A percentile compares a stretch with the other conserved stretches of the same genome.
Conservation (phyloP, 2,329 filamentous ascomycete species). For the Verticillium dahliae region DNA sequence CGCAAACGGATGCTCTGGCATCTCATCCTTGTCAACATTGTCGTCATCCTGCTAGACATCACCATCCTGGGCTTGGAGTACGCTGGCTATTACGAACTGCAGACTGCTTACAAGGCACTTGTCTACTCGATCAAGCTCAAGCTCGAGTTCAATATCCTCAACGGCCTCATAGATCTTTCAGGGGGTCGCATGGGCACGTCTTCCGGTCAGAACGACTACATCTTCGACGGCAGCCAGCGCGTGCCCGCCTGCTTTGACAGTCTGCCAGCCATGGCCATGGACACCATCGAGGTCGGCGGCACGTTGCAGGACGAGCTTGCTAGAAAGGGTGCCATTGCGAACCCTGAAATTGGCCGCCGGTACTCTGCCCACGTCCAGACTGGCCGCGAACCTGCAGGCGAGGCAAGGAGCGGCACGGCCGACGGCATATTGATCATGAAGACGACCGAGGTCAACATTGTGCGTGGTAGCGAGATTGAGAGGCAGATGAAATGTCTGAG, state of each 20-base stretch:
- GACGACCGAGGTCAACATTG: neutral
- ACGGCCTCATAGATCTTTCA: conserved; percentile 23
- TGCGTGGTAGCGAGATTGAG: neutral
- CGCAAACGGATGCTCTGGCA: conserved; percentile 22
- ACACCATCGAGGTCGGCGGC: neutral
- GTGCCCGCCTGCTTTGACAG: neutral
- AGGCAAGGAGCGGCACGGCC: neutral
- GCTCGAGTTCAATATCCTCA: conserved; percentile 27
- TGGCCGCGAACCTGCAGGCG: neutral
- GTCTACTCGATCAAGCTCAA: conserved; percentile 28
- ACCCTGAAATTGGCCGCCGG: neutral
- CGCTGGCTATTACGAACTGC: conserved; percentile 11
- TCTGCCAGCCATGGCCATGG: neutral
- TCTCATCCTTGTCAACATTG: conserved; percentile 27
- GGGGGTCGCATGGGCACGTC: conserved; percentile 2
- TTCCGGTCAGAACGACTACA: neutral
- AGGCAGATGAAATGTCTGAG: neutral
- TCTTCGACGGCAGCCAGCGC: conserved; percentile 1
- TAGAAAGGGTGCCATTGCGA: neutral
- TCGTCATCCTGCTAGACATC: conserved; percentile 28
- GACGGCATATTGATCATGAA: conserved; percentile 2
- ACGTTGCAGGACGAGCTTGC: neutral
- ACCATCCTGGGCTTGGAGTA: conserved; percentile 13
- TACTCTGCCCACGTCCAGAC: neutral
- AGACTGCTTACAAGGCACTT: conserved; percentile 14